Base-by-base conservation (phyloP, 257 asterid genomes). In the Nyctanthes arbortristis region DNA sequence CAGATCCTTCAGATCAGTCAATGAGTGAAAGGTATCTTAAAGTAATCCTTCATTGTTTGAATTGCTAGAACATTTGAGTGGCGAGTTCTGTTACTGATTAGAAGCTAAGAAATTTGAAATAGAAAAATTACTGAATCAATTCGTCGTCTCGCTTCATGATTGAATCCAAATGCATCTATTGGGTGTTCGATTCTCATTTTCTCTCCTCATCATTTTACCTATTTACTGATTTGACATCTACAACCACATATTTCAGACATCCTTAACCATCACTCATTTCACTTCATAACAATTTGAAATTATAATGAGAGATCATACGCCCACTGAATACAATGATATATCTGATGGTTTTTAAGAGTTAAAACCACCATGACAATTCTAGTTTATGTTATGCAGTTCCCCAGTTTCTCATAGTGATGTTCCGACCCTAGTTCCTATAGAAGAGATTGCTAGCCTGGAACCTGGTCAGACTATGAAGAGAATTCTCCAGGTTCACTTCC, bases 401-500 rank as follows among this genome's bases (percentile, higher is more conserved):
- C 56, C 62, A 35, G 76, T 70, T 14, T 72, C 91, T 67, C 84
- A 45, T 65, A 74, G 65, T 74, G 87, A 86, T 67, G 86, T 79
- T 68, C 77, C 83, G 47, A 78, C 82, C 61, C 71, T 87, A 36
- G 79, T 85, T 73, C 88, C 89, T 52, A 84, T 91, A 93, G 96
- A 91, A 61, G 94, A 87, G 77, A 87, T 91, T 72, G 69, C 57
- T 66, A 62, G 54, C 63, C 92, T 94, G 61, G 84, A 79, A 43
- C 97, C 90, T 75, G 90, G 87, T 74, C 85, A 84, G 77, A 79
- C 89, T 63, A 63, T 67, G 65, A 74, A 68, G 67, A 82, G 83
- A 79, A 65, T 68, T 36, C 84, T 94, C 82, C 92, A 94, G 75
- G 95, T 88, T 75, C 95, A 72, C 39, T 94, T 94, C 77, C 90